phyloP scores from a whole-genome alignment of 176 grass and related monocot species.

The Cenchrus purpureus region DNA sequence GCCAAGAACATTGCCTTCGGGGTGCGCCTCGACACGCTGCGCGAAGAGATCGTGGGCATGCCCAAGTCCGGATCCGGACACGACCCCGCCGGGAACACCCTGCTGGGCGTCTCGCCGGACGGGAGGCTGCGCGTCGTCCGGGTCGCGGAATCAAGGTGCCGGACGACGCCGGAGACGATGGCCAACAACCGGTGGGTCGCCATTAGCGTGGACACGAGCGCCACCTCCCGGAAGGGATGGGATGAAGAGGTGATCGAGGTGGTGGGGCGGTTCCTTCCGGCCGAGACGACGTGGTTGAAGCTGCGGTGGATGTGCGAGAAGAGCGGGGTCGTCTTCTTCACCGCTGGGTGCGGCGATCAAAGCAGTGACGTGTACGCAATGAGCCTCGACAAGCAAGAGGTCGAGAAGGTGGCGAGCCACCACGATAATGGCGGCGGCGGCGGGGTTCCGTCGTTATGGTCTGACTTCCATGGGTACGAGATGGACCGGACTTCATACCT shows the following conservation, averaged over 20 bases:
- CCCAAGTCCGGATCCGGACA: neutral
- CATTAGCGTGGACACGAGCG: neutral
- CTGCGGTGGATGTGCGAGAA: constrained; percentile 1
- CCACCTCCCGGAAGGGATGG: neutral
- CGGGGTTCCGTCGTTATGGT: neutral
- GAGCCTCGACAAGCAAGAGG: neutral
- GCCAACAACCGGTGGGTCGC: neutral
- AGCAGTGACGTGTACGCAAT: neutral
- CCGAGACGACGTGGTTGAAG: neutral
- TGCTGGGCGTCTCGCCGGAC: constrained; percentile 17
- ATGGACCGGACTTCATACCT: neutral
- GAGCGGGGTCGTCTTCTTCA: constrained; percentile 15
- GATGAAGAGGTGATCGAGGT: neutral
- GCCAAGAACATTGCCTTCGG: neutral
- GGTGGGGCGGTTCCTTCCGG: neutral
- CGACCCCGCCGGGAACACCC: neutral
- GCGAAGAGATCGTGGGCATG: neutral
- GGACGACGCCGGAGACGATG: fast-evolving
- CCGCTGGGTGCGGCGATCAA: neutral
- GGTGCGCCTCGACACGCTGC: neutral
- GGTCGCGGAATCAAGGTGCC: neutral
- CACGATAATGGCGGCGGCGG: neutral
- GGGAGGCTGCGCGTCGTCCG: constrained; percentile 9
- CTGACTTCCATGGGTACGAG: neutral
- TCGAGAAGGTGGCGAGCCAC: constrained; percentile 1